Conservation (phyloP, 805 yeast species). For the Priceomyces castillae region DNA sequence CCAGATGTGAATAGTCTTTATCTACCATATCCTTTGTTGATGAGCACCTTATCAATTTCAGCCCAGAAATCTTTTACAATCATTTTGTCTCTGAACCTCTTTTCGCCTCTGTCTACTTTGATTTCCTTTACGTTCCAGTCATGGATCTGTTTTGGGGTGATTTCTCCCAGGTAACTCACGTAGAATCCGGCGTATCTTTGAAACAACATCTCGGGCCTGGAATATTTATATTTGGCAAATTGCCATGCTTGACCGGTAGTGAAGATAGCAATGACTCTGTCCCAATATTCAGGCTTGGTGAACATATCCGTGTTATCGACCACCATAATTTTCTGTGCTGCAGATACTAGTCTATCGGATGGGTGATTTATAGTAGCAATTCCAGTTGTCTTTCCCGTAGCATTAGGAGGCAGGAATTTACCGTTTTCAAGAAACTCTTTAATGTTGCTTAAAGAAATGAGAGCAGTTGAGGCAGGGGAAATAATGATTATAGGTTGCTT, state of each 20-base stretch:
- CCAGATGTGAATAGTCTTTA: no score
- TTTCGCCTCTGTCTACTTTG: constrained; percentile 69
- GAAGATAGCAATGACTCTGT: constrained; percentile 89
- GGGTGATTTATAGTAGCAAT: constrained; percentile 53
- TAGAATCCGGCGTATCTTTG: constrained; percentile 82
- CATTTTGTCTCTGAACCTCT: constrained; percentile 86
- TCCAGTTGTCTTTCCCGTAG: constrained; percentile 32
- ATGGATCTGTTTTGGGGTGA: constrained; percentile 67
- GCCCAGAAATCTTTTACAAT: constrained; percentile 85
- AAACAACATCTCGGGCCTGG: constrained; percentile 75
- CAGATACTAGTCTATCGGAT: constrained; percentile 49
- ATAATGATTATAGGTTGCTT: constrained; percentile 44
- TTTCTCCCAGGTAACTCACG: constrained; percentile 73
- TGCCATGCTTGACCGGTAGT: constrained; percentile 99
- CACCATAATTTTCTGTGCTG: constrained; percentile 66
- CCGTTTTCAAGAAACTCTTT: constrained; percentile 65
- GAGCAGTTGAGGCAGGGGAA: constrained; percentile 45
- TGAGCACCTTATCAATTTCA: constrained; percentile 69
- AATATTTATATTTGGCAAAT: constrained; percentile 81
- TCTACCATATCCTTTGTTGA: constrained; percentile 56
- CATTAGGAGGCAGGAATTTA: constrained; percentile 54
- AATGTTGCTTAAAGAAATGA: constrained; percentile 38
- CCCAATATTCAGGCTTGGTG: constrained; percentile 96
- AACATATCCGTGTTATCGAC: constrained; percentile 82
- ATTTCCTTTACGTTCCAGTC: constrained; percentile 89